phyloP scores from a whole-genome alignment of 2,329 filamentous ascomycete species.

The Tricladium varicosporioides region DNA sequence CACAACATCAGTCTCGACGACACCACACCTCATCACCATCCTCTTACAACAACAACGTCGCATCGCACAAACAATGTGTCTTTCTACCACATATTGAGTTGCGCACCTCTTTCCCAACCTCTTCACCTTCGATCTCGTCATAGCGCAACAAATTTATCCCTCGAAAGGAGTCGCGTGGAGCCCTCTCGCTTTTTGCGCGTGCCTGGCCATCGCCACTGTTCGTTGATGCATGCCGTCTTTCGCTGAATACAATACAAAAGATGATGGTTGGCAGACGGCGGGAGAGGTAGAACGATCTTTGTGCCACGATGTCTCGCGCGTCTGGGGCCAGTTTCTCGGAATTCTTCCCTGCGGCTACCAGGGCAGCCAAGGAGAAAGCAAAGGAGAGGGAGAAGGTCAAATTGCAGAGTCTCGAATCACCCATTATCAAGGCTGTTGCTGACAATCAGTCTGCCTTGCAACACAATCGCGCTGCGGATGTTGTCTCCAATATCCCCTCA shows the following conservation, averaged over 20 bases:
- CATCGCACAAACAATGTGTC: neutral
- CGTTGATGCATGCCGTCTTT: conserved; percentile 29
- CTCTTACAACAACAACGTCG: neutral
- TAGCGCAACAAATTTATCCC: conserved; percentile 21
- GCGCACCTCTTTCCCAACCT: neutral
- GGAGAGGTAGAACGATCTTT: conserved; percentile 34
- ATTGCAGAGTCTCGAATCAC: conserved; percentile 33
- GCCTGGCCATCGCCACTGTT: conserved; percentile 17
- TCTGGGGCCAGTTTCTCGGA: conserved; percentile 76
- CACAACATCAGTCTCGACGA: conserved; percentile 2
- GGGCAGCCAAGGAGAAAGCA: conserved; percentile 51
- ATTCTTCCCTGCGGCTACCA: conserved; percentile 78
- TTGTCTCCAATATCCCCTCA: conserved; percentile 25
- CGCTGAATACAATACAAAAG: conserved; percentile 24
- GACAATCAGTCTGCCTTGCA: conserved; percentile 35
- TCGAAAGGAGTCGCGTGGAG: conserved; percentile 24
- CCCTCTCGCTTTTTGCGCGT: conserved; percentile 24
- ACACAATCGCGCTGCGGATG: conserved; percentile 31
- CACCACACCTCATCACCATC: neutral
- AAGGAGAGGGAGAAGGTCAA: conserved; percentile 61
- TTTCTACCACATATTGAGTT: conserved; percentile 1
- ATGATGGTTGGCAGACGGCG: conserved; percentile 33
- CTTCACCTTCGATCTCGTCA: conserved; percentile 4
- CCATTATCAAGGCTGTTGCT: conserved; percentile 31
- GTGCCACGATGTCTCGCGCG: conserved; percentile 72